Percentiles rank a stretch among this genome's conserved stretches.
Evolutionary conservation across 2,329 filamentous ascomycete genomes (phyloP).

Genomic region (Passalora sequoiae): DNA sequence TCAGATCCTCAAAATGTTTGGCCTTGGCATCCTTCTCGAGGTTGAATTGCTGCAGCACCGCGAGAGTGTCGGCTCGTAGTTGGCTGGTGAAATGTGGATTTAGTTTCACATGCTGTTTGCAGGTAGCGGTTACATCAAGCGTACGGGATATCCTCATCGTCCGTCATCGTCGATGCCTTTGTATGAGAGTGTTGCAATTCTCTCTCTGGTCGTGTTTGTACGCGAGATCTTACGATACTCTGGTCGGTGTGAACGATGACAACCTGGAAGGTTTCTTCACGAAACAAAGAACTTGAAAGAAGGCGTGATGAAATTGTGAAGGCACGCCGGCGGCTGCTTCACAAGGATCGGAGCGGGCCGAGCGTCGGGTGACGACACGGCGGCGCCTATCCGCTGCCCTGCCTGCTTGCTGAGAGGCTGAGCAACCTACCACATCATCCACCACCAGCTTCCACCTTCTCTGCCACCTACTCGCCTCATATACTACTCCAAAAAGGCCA

Average conservation of each 20-base stretch:
- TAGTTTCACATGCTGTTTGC: constrained; percentile 7
- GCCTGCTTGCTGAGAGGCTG: no score
- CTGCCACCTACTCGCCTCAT: neutral
- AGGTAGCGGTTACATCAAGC: constrained; percentile 5
- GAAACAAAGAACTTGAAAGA: no score
- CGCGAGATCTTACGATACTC: constrained; percentile 6
- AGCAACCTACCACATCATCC: neutral
- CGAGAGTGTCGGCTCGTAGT: constrained; percentile 62
- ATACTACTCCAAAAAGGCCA: neutral
- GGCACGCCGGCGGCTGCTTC: neutral
- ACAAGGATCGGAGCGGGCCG: no score
- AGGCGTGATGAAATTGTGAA: neutral
- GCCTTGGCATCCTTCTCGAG: constrained; percentile 62
- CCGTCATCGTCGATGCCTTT: constrained; percentile 18
- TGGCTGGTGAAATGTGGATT: constrained; percentile 42
- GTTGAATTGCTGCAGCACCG: constrained; percentile 69
- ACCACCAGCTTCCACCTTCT: no score
- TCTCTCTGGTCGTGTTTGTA: no score
- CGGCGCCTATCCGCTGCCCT: no score
- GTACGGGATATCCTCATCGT: constrained; percentile 24
- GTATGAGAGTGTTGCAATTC: no score
- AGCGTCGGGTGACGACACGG: no score
- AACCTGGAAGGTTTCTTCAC: no score
- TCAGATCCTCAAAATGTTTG: constrained; percentile 64
- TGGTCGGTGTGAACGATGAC: constrained; percentile 7